Percentiles rank a stretch among this genome's conserved stretches.
Evolutionary conservation across 2,329 filamentous ascomycete genomes (phyloP).

Genomic region (Teratosphaeriaceae sp.): DNA sequence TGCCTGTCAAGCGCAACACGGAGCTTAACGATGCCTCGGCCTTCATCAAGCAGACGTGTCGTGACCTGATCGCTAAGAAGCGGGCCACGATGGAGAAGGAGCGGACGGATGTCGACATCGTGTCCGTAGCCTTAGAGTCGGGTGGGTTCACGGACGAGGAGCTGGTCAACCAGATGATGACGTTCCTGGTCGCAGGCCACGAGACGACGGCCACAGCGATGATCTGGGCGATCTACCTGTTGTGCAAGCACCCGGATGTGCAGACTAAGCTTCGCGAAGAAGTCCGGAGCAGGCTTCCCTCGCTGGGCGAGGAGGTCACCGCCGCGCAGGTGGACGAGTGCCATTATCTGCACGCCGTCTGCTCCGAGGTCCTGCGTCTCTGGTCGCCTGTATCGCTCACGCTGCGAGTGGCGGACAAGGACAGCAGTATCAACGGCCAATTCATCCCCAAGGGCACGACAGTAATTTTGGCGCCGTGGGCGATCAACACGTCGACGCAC

Average conservation of each 20-base stretch:
- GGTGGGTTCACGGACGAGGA: conserved; percentile 71
- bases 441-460: conserved; percentile 63
- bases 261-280: conserved; percentile 46
- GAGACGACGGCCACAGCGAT: conserved; percentile 59
- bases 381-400: conserved; percentile 66
- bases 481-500: conserved; percentile 60
- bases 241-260: conserved; percentile 43
- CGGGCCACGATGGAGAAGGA: conserved; percentile 42
- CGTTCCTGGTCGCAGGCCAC: conserved; percentile 67
- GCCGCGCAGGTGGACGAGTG: conserved; percentile 61
- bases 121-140: conserved; percentile 71
- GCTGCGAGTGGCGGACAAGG: conserved; percentile 55
- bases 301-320: conserved; percentile 39
- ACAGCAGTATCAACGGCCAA: conserved; percentile 60
- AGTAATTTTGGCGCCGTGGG: conserved; percentile 57
- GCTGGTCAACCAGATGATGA: conserved; percentile 85
- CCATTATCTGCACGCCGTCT: conserved; percentile 73
- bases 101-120: conserved; percentile 60
- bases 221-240: conserved; percentile 48
- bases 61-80: conserved; percentile 64
- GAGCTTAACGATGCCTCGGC: conserved; percentile 51
- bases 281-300: conserved; percentile 41
- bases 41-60: conserved; percentile 59
- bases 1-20: conserved; percentile 68
- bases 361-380: conserved; percentile 68